Percentiles rank a stretch among this genome's conserved stretches.
These are phyloP conservation scores for Pleurotus tuber-regium DNA, from an alignment of 768 basidiomycete species.

Conservation along the genomic window DNA sequence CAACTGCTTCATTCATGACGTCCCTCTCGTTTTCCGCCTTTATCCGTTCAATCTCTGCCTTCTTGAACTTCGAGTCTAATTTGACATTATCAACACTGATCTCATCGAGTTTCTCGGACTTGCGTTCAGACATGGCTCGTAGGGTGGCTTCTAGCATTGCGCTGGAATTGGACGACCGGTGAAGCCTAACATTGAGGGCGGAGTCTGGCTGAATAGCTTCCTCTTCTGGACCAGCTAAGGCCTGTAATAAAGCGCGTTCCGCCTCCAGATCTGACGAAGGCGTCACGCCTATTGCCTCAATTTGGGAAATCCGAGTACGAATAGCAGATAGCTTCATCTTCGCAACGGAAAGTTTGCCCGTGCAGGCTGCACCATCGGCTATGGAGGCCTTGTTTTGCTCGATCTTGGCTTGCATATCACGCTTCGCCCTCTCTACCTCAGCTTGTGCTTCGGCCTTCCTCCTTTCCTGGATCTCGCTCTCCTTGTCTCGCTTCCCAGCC, in stretches of 20 bases:
- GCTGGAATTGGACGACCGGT: constrained; percentile 69
- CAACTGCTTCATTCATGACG: constrained; percentile 58
- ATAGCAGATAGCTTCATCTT: constrained; percentile 66
- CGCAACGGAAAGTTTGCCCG: constrained; percentile 69
- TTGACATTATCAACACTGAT: constrained; percentile 65
- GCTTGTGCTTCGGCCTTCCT: constrained; percentile 67
- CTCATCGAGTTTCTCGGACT: constrained; percentile 77
- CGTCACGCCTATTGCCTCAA: constrained; percentile 40
- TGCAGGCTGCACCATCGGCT: constrained; percentile 71
- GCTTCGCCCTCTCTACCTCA: constrained; percentile 73
- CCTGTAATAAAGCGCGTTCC: constrained; percentile 66
- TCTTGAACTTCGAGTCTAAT: constrained; percentile 61
- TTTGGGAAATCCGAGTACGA: constrained; percentile 56
- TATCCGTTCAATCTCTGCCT: constrained; percentile 67
- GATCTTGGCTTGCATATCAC: constrained; percentile 67
- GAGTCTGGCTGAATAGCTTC: constrained; percentile 59
- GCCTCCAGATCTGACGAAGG: constrained; percentile 63
- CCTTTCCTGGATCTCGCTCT: constrained; percentile 62
- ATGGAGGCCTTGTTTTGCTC: constrained; percentile 72
- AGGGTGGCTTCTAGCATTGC: constrained; percentile 86
- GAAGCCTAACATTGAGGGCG: constrained; percentile 52
- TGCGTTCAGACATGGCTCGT: constrained; percentile 78
- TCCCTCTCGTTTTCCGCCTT: constrained; percentile 67
- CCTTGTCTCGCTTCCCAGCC: constrained; percentile 62
- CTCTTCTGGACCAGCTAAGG: constrained; percentile 72